phyloP scores from a whole-genome alignment of 768 basidiomycete species.

The Pulveroboletus sp. region DNA sequence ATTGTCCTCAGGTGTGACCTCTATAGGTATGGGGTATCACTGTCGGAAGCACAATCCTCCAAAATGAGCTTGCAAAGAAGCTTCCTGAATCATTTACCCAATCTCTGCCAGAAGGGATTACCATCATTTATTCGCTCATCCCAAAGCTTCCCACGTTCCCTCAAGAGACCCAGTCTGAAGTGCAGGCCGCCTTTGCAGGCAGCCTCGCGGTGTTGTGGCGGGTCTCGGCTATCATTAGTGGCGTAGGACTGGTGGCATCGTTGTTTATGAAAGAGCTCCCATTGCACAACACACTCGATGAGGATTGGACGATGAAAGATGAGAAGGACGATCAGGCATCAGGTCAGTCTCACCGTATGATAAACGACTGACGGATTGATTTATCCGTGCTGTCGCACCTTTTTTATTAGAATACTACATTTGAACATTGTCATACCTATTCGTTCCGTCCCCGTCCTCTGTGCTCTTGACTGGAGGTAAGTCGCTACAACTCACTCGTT shows the following conservation, averaged over 20 bases:
- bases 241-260: background rate
- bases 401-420: no score
- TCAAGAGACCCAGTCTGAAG: slow-evolving; percentile 32
- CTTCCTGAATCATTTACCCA: slow-evolving; percentile 38
- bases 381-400: no score
- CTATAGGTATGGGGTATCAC: slow-evolving; percentile 46
- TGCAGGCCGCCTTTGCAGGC: slow-evolving; percentile 39
- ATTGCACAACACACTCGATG: background rate
- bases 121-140: slow-evolving; percentile 44
- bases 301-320: background rate
- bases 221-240: slow-evolving; percentile 34
- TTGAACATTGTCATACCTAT: no score
- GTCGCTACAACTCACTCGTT: no score
- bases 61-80: slow-evolving; percentile 40
- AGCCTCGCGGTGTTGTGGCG: slow-evolving; percentile 40
- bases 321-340: background rate
- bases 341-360: background rate
- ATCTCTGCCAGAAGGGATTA: slow-evolving; percentile 33
- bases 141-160: slow-evolving; percentile 36
- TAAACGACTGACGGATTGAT: background rate
- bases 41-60: slow-evolving; percentile 44
- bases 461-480: no score
- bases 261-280: slow-evolving; percentile 5
- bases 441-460: no score
- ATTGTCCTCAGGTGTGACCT: background rate